These are phyloP conservation scores for Teunomyces tritomae DNA, from an alignment of 805 yeast species.

Conservation along the genomic window DNA sequence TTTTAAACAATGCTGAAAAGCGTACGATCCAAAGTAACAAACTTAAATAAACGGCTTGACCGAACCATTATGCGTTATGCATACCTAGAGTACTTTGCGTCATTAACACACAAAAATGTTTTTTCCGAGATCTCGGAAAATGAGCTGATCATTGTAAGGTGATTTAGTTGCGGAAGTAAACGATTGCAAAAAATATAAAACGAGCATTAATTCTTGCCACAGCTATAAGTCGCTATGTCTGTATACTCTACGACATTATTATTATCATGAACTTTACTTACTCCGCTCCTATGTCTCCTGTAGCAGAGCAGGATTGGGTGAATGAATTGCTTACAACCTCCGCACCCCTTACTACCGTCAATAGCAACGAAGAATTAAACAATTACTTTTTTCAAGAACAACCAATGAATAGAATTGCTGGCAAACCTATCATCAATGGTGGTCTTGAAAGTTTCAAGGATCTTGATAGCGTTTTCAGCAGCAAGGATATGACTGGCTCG, in stretches of 20 bases:
- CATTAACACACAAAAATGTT: neutral
- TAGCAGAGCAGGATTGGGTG: constrained; percentile 17
- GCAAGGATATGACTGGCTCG: constrained; percentile 9
- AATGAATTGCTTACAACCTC: constrained; percentile 15
- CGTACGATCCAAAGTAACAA: neutral
- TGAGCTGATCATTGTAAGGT: constrained; percentile 2
- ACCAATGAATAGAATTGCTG: neutral
- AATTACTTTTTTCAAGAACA: constrained; percentile 1
- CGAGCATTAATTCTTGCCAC: neutral
- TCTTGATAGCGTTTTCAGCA: constrained; percentile 11
- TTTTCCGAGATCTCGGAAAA: constrained; percentile 4
- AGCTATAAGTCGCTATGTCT: neutral
- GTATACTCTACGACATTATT: neutral
- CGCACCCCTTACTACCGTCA: constrained; percentile 19
- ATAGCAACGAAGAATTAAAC: constrained; percentile 1
- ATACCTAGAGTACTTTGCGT: neutral
- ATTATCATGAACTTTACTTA: neutral
- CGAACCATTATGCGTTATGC: constrained; percentile 1
- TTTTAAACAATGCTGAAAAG: neutral
- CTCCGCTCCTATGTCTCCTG: constrained; percentile 4
- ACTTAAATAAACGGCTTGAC: neutral
- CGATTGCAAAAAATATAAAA: constrained; percentile 3
- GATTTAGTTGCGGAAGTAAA: neutral
- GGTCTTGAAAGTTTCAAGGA: constrained; percentile 1
- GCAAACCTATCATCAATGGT: neutral